Evolutionary conservation across 164 flowering plant species (phyloP), one percentile per base, ranked within the genome.

Genomic region (Stephania cephalantha): DNA sequence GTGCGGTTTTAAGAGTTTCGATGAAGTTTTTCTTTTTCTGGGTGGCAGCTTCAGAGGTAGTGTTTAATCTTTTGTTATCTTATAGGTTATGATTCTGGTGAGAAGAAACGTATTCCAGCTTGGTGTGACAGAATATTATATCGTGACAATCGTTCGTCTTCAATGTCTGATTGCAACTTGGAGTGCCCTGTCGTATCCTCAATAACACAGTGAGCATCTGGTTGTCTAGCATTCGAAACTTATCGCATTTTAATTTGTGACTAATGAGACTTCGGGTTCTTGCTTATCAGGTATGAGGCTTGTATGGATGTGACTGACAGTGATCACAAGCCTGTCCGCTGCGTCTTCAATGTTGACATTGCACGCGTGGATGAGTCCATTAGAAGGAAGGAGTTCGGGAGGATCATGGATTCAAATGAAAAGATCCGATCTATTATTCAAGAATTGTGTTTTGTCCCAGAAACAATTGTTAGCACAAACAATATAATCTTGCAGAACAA

Each of bases 41-140:
- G 42, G 42, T 35, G 42, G 42, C 42, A 35, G 4, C 42, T 35
- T 35, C 42, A 35, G 42, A 50, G 4, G 55, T 10, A 50, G 55
- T 50, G 69, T 46, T 74, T 42, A 69, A 73, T 35, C 68, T 53
- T 67, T 11, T 72, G 17, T 45, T 68, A 45, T 61, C 75, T 52
- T 79, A 46, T 74, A 96, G 99, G 99, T 48, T 96, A 96, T 87
- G 99, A 96, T 84, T 91, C 97, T 31, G 92, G 99, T 66, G 99
- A 96, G 84, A 96, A 96, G 86, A 96, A 96, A 86, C 91, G 99
- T 8, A 92, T 96, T 82, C 99, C 99, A 73, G 99, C 99, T 45
- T 95, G 99, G 99, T 95, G 99, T 79, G 99, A 95, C 80, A 86
- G 98, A 76, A 85, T 95, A 71, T 74, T 95, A 71, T 95, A 85